Conservation (phyloP, 2,329 filamentous ascomycete species). For the Alternaria conjuncta region DNA sequence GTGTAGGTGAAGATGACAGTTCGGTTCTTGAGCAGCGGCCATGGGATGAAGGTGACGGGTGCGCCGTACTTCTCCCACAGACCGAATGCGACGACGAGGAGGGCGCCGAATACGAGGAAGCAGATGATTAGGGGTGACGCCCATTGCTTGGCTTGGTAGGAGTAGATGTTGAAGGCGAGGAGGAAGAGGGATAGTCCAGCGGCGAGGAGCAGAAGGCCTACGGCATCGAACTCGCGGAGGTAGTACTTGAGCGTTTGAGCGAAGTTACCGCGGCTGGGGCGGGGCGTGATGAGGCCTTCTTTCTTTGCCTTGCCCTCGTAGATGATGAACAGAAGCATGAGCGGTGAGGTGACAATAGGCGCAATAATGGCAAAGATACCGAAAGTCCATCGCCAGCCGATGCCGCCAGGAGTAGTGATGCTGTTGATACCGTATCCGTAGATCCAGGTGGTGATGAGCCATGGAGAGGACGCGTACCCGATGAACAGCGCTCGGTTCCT, state of each 20-base stretch:
- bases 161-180: conserved; percentile 68
- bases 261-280: conserved; percentile 56
- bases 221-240: conserved; percentile 66
- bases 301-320: conserved; percentile 68
- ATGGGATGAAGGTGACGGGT: conserved; percentile 53
- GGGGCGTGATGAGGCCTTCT: conserved; percentile 57
- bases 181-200: conserved; percentile 70
- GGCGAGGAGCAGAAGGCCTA: conserved; percentile 67
- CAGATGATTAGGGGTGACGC: conserved; percentile 49
- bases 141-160: conserved; percentile 43
- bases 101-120: conserved; percentile 50
- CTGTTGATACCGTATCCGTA: conserved; percentile 34
- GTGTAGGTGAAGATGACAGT: conserved; percentile 62
- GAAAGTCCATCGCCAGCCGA: conserved; percentile 71
- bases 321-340: conserved; percentile 63
- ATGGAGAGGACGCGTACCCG: conserved; percentile 52
- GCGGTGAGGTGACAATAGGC: conserved; percentile 65
- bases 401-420: conserved; percentile 55
- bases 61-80: conserved; percentile 52
- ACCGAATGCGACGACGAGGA: conserved; percentile 47
- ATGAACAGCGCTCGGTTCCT: conserved; percentile 68
- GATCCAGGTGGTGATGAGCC: conserved; percentile 42
- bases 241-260: conserved; percentile 61
- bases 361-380: conserved; percentile 70
- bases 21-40: conserved; percentile 56